Percentiles rank a stretch among this genome's conserved stretches.
Conservation (phyloP, 2,329 filamentous ascomycete species). For the Exophiala spinifera region DNA sequence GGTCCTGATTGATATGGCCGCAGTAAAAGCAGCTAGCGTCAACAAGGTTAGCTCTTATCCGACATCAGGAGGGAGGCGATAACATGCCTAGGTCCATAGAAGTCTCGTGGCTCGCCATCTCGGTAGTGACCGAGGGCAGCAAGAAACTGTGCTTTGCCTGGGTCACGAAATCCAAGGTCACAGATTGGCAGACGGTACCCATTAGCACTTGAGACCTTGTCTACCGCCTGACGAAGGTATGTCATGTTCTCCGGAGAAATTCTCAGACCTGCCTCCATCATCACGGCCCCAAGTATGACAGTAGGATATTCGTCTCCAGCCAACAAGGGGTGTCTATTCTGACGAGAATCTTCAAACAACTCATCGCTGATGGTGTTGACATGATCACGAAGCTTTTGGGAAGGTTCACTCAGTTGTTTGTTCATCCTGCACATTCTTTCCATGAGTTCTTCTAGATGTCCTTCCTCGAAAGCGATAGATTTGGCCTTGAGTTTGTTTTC, state of each 20-base stretch:
- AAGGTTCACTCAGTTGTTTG: not conserved
- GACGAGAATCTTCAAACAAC: constrained; percentile 4
- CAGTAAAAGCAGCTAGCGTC: constrained; percentile 10
- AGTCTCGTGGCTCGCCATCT: constrained; percentile 10
- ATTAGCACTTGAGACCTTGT: not conserved
- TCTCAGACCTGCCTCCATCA: constrained; percentile 11
- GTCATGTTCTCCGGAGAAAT: constrained; percentile 4
- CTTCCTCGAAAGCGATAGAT: constrained; percentile 6
- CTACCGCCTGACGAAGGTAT: constrained; percentile 2
- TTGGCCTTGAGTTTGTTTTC: constrained; percentile 3
- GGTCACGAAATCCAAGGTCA: constrained; percentile 8
- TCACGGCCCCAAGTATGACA: constrained; percentile 8
- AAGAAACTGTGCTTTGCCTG: constrained; percentile 10
- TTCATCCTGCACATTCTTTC: not conserved
- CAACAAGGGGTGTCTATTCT: not conserved
- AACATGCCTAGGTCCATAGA: constrained; percentile 5
- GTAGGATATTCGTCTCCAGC: constrained; percentile 1
- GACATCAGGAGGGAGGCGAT: not conserved
- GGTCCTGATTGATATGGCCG: constrained; percentile 5
- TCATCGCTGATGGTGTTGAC: constrained; percentile 5
- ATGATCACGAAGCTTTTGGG: not conserved
- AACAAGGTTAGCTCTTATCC: not conserved
- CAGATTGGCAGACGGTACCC: constrained; percentile 3
- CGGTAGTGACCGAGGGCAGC: constrained; percentile 10
- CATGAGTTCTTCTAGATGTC: not conserved